Base-by-base conservation (phyloP, 129 eudicot genomes). In the Heracleum sosnowskyi region DNA sequence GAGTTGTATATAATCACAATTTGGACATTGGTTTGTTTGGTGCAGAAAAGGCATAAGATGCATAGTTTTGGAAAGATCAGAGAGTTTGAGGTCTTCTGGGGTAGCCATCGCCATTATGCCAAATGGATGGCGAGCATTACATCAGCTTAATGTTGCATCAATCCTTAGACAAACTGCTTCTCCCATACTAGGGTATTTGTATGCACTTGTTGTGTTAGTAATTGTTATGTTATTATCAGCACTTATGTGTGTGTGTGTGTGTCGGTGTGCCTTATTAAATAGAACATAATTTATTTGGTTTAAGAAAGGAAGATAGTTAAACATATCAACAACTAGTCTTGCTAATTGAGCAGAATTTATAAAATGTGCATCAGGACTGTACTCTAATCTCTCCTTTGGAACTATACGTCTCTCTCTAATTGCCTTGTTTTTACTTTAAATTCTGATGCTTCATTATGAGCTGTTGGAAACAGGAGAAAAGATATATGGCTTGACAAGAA, bases 61-160 rank as follows among this genome's bases (percentile, higher is more conserved):
- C 73, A 75, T 86, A 7, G 89, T 88, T 15, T 10, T 84, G 28
- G 92, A 86, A 66, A 84, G 80, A 73, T 84, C 90, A 0, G 85
- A 84, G 45, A 80, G 53, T 45, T 40, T 86, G 8, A 76, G 88
- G 69, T 75, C 26, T 15, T 70, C 85, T 3, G 88, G 92, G 73
- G 53, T 81, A 1, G 85, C 86, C 28, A 86, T 88, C 55, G 79
- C 71, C 24, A 81, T 88, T 37, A 77, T 76, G 9, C 72, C 79
- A 24, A 88, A 86, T 11, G 92, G 92, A 9, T 88, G 92, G 90
- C 86, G 87, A 40, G 92, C 92, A 39, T 82, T 86, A 1, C 77
- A 82, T 76, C 90, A 86, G 79, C 92, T 86, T 26, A 87, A 88
- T 13, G 83, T 88, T 15, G 90, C 79, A 17, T 77, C 81, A 7